These are phyloP conservation scores for Populus tomentosa DNA, from an alignment of 441 rosid genomes.

Conservation along the genomic window DNA sequence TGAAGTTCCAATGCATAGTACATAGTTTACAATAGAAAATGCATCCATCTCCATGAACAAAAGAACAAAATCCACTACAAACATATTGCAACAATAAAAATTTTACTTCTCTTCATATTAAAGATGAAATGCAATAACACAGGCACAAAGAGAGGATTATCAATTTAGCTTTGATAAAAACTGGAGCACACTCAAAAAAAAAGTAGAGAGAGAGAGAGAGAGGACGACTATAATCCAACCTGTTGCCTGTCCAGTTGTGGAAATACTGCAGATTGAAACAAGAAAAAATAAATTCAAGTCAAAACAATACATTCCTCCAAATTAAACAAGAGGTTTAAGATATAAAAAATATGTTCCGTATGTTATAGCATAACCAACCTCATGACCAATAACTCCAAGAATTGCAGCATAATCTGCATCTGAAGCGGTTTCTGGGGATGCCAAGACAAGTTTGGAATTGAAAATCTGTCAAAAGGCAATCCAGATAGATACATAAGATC, in stretches of 20 bases:
- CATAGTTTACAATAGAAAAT: neutral
- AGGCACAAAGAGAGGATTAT: neutral
- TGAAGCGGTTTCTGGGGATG: slow-evolving; percentile 95
- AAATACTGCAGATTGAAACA: slow-evolving; percentile 68
- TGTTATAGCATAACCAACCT: slow-evolving; percentile 45
- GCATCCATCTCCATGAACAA: neutral
- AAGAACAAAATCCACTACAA: neutral
- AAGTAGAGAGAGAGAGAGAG: no score
- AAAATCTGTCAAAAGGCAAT: slow-evolving; percentile 59
- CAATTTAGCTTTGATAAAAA: neutral
- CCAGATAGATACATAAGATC: slow-evolving; percentile 5
- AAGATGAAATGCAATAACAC: neutral
- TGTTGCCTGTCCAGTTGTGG: slow-evolving; percentile 99
- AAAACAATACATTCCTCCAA: slow-evolving; percentile 14
- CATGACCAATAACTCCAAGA: slow-evolving; percentile 92
- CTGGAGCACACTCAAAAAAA: neutral
- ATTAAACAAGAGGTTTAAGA: neutral
- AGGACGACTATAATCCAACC: slow-evolving; percentile 38
- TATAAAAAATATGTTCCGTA: neutral
- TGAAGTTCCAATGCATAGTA: neutral
- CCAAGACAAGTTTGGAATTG: slow-evolving; percentile 95
- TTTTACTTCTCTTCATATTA: neutral
- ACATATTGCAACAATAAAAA: neutral
- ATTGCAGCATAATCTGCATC: slow-evolving; percentile 96
- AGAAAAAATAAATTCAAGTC: slow-evolving; percentile 22